Conservation (phyloP, 352 stramenopile genomes). For the Aphanomyces stellatus region DNA sequence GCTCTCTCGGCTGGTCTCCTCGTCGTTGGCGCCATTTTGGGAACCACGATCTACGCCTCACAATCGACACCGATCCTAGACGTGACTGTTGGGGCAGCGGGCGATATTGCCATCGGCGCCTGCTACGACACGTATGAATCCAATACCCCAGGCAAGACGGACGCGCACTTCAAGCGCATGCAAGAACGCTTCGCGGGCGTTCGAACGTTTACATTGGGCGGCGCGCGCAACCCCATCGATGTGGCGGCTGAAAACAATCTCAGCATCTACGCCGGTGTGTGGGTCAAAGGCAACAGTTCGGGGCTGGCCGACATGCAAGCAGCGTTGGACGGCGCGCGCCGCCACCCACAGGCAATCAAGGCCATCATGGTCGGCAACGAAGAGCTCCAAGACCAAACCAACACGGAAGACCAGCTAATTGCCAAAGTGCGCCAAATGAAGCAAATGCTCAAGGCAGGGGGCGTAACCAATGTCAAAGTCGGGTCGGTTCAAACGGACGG, state of each 20-base stretch:
- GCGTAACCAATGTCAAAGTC: slow-evolving; percentile 36
- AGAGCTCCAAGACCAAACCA: slow-evolving; percentile 32
- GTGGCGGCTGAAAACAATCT: slow-evolving; percentile 30
- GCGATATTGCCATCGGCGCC: slow-evolving; percentile 9
- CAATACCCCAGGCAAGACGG: slow-evolving; percentile 19
- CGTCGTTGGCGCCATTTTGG: neutral
- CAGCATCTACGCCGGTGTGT: slow-evolving; percentile 48
- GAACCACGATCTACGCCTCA: neutral
- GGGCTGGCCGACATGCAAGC: slow-evolving; percentile 35
- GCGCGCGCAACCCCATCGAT: slow-evolving; percentile 35
- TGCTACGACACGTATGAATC: slow-evolving; percentile 44
- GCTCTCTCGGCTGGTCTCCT: neutral
- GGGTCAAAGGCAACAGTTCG: slow-evolving; percentile 24
- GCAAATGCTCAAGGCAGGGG: slow-evolving; percentile 32
- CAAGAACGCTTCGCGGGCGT: slow-evolving; percentile 34
- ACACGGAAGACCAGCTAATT: neutral
- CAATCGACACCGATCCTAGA: neutral
- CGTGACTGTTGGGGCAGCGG: neutral
- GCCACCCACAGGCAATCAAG: slow-evolving; percentile 28
- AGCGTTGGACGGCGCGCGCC: slow-evolving; percentile 32
- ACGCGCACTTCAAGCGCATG: slow-evolving; percentile 7
- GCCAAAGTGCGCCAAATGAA: slow-evolving; percentile 20
- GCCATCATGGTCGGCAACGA: slow-evolving; percentile 58
- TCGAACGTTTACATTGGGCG: slow-evolving; percentile 49
- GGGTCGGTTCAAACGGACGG: slow-evolving; percentile 43